Conservation (phyloP, 257 asterid genomes). For the Eustoma russellianum region DNA sequence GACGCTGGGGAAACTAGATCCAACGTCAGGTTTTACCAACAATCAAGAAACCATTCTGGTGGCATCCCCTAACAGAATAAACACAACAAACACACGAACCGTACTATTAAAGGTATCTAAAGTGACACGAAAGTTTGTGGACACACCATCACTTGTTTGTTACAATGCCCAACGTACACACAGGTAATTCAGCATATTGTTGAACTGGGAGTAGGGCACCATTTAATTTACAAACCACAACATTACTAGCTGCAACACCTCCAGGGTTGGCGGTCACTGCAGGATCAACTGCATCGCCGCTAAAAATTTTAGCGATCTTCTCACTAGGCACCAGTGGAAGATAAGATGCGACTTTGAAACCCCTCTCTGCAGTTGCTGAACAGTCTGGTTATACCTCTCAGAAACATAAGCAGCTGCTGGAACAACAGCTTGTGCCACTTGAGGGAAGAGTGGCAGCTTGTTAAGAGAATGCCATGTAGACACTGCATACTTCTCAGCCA, state of each 20-base stretch:
- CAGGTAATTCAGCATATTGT: background rate
- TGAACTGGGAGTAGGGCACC: background rate
- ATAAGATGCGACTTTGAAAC: slow-evolving; percentile 60
- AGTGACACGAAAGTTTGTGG: no score
- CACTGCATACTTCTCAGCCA: slow-evolving; percentile 71
- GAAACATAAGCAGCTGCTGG: slow-evolving; percentile 69
- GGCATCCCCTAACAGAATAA: no score
- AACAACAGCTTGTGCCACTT: slow-evolving; percentile 53
- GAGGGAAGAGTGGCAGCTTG: slow-evolving; percentile 64
- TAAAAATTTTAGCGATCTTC: slow-evolving; percentile 54
- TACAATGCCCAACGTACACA: no score
- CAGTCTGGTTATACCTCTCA: slow-evolving; percentile 63
- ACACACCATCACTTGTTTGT: no score
- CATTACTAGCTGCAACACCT: background rate
- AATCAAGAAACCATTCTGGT: no score
- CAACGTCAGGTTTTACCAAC: no score
- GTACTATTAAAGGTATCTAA: no score
- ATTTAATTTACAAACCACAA: slow-evolving; percentile 17
- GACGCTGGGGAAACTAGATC: no score
- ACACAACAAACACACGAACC: no score
- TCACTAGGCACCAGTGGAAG: slow-evolving; percentile 79
- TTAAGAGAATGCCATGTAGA: slow-evolving; percentile 60
- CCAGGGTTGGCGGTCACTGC: slow-evolving; percentile 8
- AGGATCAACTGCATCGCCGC: slow-evolving; percentile 13
- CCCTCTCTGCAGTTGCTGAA: slow-evolving; percentile 52